Base-by-base conservation (phyloP, 495 filamentous ascomycete genomes). In the Trichocladium uniseriatum region DNA sequence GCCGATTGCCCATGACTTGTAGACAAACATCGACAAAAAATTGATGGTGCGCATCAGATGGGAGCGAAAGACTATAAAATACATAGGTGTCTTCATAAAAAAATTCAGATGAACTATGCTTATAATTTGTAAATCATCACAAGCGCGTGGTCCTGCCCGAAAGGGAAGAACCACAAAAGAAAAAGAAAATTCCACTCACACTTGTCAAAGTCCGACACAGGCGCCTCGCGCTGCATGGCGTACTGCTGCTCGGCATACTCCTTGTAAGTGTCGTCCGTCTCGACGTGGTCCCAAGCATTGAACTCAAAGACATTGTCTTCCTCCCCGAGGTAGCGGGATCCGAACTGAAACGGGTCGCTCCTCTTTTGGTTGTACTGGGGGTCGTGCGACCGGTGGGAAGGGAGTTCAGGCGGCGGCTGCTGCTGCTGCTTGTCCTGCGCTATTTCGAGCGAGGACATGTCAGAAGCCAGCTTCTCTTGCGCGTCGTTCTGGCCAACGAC, bases 281-380 rank as follows among this genome's bases (percentile, higher is more conserved):
- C 81, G 59, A 97, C 92, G 61, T 97, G 90, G 67, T 98, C 92
- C 92, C 92, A 98, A 34, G 92, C 92, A 65, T 98, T 98, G 80
- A 89, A 91, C 60, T 90, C 83, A 70, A 85, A 97, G 55, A 94
- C 82, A 59, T 96, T 77, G 68, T 94, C 87, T 55, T 80, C 77
- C 58, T 88, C 69, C 53, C 84, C 79, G 34, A 98, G 81, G 55
- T 77, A 82, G 39, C 92, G 88, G 10, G 87, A 90, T 45, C 92
- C 92, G 66, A 98, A 98, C 67, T 89, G 81, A 69, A 98, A 98
- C 29, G 92, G 94, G 55, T 94, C 86, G 60, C 64, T 86, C 48
- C 87, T 77, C 72, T 97, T 98, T 65, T 82, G 72, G 61, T 79
- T 83, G 57, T 76, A 66, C 43, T 74, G 64, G 19, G 73, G 75